Evolutionary conservation across 106 monocot genomes (phyloP).

Genomic region (Allium sativum): DNA sequence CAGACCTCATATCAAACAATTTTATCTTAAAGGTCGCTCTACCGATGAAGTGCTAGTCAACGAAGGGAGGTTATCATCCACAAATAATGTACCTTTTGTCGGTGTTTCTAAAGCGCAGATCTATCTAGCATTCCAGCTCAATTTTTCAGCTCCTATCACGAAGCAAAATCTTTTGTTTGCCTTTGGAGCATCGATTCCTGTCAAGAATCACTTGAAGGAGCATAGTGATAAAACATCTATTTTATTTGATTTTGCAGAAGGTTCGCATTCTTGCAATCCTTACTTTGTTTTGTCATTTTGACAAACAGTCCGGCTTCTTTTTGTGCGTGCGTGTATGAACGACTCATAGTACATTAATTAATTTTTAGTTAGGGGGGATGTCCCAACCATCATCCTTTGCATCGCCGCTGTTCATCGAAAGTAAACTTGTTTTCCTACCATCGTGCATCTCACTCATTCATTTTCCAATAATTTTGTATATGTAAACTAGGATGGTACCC

Average conservation of each 20-base stretch:
- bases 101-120: conserved; percentile 41
- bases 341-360: too few species aligned
- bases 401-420: too few species aligned
- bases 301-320: background rate
- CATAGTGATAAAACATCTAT: conserved; percentile 62
- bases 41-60: conserved; percentile 43
- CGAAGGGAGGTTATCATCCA: conserved; percentile 29
- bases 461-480: too few species aligned
- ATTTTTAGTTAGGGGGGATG: too few species aligned
- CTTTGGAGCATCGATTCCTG: conserved; percentile 41
- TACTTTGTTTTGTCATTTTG: background rate
- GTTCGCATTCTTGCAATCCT: conserved; percentile 13
- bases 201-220: conserved; percentile 31
- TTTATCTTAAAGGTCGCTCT: conserved; percentile 46
- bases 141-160: conserved; percentile 27
- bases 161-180: conserved; percentile 54
- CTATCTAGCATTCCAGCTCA: conserved; percentile 68
- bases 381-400: too few species aligned
- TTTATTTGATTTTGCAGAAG: conserved; percentile 62
- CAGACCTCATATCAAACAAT: conserved; percentile 42
- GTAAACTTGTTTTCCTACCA: too few species aligned
- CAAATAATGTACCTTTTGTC: conserved; percentile 22
- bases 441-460: too few species aligned
- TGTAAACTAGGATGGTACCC: too few species aligned
- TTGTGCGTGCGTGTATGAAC: background rate